Evolutionary conservation across 176 grass and related monocot species (phyloP).

Genomic region (Sorghum bicolor): Sorghum_bicolor_NCBIv3 NC_012871.2:74055001-74055500

Average conservation of each 20-base stretch:
- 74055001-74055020: not conserved
- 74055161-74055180: not conserved
- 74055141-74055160: slow-evolving; percentile 8
- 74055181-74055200: not conserved
- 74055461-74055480: slow-evolving; percentile 19
- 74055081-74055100: not conserved
- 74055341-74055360: not conserved
- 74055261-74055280: not conserved
- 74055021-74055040: not conserved
- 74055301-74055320: not conserved
- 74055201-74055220: not conserved
- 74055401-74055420: slow-evolving; percentile 59
- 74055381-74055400: not conserved
- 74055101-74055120: slow-evolving; percentile 1
- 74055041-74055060: not conserved
- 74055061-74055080: slow-evolving; percentile 20
- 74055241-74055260: not conserved
- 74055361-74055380: not conserved
- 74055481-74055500: slow-evolving; percentile 60
- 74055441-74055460: slow-evolving; percentile 48
- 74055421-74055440: slow-evolving; percentile 63
- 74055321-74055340: slow-evolving; percentile 4
- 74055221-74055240: not conserved
- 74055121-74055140: not conserved
- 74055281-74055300: not conserved